Evolutionary conservation across 768 basidiomycete species (phyloP).

Genomic region (Boletus subcaerulescens): DNA sequence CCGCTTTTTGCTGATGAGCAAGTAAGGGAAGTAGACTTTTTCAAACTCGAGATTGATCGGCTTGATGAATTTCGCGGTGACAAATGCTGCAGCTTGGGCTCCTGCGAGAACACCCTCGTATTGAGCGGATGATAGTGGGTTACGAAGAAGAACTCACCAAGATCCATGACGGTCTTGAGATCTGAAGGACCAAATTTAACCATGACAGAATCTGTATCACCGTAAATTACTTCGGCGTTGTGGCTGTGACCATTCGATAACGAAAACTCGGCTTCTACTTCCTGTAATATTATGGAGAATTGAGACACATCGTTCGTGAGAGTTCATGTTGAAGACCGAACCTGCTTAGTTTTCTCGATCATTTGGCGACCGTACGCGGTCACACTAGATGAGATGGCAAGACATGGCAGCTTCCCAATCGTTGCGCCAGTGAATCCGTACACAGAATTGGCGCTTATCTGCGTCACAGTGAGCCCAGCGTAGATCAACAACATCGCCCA

Average conservation of each 20-base stretch:
- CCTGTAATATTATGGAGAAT: constrained; percentile 33
- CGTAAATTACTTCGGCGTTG: constrained; percentile 94
- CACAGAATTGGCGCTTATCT: constrained; percentile 99
- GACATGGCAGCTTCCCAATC: constrained; percentile 92
- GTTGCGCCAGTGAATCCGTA: constrained; percentile 99
- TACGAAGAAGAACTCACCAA: constrained; percentile 54
- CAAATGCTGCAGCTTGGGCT: constrained; percentile 87
- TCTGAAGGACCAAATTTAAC: constrained; percentile 93
- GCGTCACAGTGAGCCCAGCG: neutral
- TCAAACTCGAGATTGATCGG: constrained; percentile 99
- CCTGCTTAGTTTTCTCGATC: constrained; percentile 96
- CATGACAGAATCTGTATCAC: constrained; percentile 99
- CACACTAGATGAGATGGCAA: constrained; percentile 91
- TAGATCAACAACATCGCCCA: neutral
- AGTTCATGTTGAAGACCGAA: constrained; percentile 24
- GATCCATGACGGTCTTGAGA: constrained; percentile 80
- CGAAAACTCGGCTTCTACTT: constrained; percentile 87
- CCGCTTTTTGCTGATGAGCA: constrained; percentile 97
- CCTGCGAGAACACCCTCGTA: constrained; percentile 44
- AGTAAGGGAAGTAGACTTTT: constrained; percentile 97
- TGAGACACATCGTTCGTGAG: neutral
- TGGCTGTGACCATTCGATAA: constrained; percentile 81
- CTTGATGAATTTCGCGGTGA: constrained; percentile 86
- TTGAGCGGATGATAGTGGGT: neutral
- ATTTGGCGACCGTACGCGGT: constrained; percentile 98